Evolutionary conservation across 768 basidiomycete species (phyloP), one percentile per base, ranked within the genome.

Genomic region (Tephrocybe rancida): DNA sequence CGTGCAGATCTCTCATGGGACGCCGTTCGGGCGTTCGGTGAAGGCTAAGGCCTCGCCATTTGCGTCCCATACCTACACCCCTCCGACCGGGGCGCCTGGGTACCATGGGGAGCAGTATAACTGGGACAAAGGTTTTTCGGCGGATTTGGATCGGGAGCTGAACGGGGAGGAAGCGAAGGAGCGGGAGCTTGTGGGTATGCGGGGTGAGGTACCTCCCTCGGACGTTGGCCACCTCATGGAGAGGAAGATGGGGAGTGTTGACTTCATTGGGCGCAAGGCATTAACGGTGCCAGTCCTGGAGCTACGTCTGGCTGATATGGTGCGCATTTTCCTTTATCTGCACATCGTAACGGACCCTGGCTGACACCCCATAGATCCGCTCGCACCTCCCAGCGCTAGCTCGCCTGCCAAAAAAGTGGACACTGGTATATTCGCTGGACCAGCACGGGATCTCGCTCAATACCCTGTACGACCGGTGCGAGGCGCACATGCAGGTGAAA

Each of bases 371-470:
- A n/a, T 7, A 93, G 91, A 73, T 95, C 22, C 86, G 90, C 0
- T 70, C 84, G 1, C 75, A 85, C 52, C 77, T 95, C 1, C 88
- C 92, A 0, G 84, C 91, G 0, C 79, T 95, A 5, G 75, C 82
- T 1, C 86, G 88, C 3, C 81, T 95, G 16, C 79, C 87, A 0
- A 74, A 77, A 6, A 72, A 77, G 25, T 96, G 94, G 94, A 80
- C 80, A 0, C 80, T 95, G 0, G 70, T 94, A 5, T 95, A 95
- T 72, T 95, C 92, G 14, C 78, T 97, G 16, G 96, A 98, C 64
- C 95, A 97, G 63, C 90, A 98, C 60, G 96, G 96, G 0, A 94
- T 95, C 41, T 95, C 93, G 11, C 77, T 98, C 13, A 85, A 88
- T 41, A 97, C 96, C 1, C 79, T 98, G 5, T 98, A 97, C 67